Evolutionary conservation across 129 eudicot species (phyloP), one percentile per base, ranked within the genome.

Genomic region (Flaveria sonorensis): DNA sequence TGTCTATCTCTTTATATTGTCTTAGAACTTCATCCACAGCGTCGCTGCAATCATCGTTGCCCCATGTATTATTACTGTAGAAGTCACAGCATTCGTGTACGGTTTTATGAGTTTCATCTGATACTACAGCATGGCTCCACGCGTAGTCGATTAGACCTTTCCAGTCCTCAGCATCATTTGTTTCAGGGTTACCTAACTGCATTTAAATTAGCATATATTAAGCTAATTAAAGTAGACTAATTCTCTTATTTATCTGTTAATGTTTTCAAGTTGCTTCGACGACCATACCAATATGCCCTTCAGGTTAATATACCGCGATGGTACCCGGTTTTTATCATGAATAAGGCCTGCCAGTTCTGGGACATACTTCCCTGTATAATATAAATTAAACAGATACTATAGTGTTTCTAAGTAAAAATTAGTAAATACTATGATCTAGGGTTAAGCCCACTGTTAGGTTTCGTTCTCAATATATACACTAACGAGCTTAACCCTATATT

Each of bases 81-180:
- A 92, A 89, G 76, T 92, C 92, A 46, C 97, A 92, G 1, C 89
- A 81, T 13, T 86, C 76, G 43, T 66, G 52, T 36, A 89, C 85
- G 21, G 79, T 86, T 77, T 85, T 86, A 72, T 92, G 87, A 67
- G 97, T 92, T 85, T 92, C 96, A 60, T 92, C 93, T 6, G 97
- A 92, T 70, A 92, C 88, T n/a, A 92, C 90, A 11, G 97, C 97
- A 72, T 92, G 97, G 85, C 97, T 92, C 97, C 97, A 92, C 11
- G 97, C 97, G 78, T 89, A 92, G 69, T 92, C 97, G 79, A 89
- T 88, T 53, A 89, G 53, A n/a, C 96, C 97, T 75, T 73, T 81
- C 96, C 88, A 89, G 82, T 92, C 97, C 76, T 92, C 93, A 46
- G 97, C 88, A 63, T 92, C 92, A 76, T 83, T 68, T 21, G 97